Conservation (phyloP, 345 rosid genomes). For the Schrenkiella parvula region DNA sequence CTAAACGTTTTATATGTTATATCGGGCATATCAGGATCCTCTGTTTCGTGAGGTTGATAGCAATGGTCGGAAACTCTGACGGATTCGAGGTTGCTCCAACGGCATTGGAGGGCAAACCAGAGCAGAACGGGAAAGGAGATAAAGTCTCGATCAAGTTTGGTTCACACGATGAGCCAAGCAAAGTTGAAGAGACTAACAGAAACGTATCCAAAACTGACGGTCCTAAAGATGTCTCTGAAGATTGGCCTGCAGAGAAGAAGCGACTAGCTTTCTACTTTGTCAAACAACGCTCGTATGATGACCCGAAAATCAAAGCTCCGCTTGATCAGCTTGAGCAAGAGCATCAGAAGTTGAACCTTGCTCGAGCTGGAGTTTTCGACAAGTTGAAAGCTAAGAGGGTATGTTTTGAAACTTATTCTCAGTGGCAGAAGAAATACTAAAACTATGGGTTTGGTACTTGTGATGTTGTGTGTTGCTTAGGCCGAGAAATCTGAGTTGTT, state of each 20-base stretch:
- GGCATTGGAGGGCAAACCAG: conserved; percentile 38
- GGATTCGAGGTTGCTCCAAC: conserved; percentile 55
- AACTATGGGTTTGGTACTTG: background rate
- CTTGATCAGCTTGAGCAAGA: conserved; percentile 61
- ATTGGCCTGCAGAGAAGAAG: conserved; percentile 70
- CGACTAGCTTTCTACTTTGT: conserved; percentile 51
- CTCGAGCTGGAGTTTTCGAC: conserved; percentile 39
- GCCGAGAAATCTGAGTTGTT: conserved; percentile 43
- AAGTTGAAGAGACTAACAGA: conserved; percentile 14
- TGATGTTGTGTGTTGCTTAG: conserved; percentile 8
- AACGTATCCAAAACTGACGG: conserved; percentile 25
- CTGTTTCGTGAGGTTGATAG: background rate
- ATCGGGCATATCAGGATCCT: background rate
- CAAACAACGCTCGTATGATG: conserved; percentile 46
- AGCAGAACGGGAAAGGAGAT: conserved; percentile 30
- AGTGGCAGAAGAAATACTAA: background rate
- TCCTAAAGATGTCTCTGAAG: conserved; percentile 54
- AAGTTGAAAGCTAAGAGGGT: conserved; percentile 58
- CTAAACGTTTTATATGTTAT: too few relatives aligned
- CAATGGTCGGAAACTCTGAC: conserved; percentile 38
- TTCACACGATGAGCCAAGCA: conserved; percentile 43
- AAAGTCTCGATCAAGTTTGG: conserved; percentile 44
- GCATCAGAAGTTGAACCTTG: conserved; percentile 39
- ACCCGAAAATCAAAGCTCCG: conserved; percentile 55
- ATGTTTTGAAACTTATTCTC: conserved; percentile 3